Conservation (phyloP, 768 basidiomycete species). For the Phylloporus sp. region DNA sequence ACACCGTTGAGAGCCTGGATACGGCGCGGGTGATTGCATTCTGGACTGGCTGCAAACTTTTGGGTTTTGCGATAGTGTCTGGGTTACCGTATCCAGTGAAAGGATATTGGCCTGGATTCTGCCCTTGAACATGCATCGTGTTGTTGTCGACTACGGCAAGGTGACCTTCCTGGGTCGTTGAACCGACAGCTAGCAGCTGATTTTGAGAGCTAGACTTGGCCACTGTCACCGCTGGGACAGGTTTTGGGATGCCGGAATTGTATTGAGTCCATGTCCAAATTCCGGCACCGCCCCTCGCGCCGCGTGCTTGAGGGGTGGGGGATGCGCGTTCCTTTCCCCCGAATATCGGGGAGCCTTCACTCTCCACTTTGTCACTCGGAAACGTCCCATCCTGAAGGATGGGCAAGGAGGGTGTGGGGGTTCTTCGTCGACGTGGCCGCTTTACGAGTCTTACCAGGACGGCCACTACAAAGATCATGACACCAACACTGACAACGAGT, state of each 20-base stretch:
- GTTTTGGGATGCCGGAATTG: slow-evolving; percentile 35
- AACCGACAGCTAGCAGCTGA: slow-evolving; percentile 8
- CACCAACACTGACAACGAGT: slow-evolving; percentile 49
- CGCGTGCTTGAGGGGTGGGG: slow-evolving; percentile 18
- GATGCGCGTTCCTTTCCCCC: slow-evolving; percentile 70
- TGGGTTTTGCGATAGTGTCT: slow-evolving; percentile 19
- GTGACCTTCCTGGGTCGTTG: slow-evolving; percentile 7
- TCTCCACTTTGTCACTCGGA: slow-evolving; percentile 42
- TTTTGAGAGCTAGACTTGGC: slow-evolving; percentile 23
- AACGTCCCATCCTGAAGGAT: slow-evolving; percentile 57
- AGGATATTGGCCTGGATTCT: slow-evolving; percentile 14
- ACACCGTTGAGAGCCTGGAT: slow-evolving; percentile 38
- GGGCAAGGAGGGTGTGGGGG: slow-evolving; percentile 71
- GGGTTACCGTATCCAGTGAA: slow-evolving; percentile 27
- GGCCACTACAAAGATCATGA: slow-evolving; percentile 46
- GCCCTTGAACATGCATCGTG: slow-evolving; percentile 14
- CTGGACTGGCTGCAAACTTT: slow-evolving; percentile 39
- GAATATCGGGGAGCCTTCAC: slow-evolving; percentile 68
- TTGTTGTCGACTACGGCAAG: slow-evolving; percentile 1
- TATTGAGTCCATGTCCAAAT: slow-evolving; percentile 60
- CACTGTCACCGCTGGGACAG: slow-evolving; percentile 19
- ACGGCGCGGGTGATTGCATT: slow-evolving; percentile 39
- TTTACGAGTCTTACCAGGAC: slow-evolving; percentile 46
- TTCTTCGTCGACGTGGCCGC: slow-evolving; percentile 49
- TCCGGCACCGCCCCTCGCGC: slow-evolving; percentile 40